A percentile compares a stretch with the other conserved stretches of the same genome.
Conservation (phyloP, 2,329 filamentous ascomycete species). For the Teratosphaeria gauchensis region DNA sequence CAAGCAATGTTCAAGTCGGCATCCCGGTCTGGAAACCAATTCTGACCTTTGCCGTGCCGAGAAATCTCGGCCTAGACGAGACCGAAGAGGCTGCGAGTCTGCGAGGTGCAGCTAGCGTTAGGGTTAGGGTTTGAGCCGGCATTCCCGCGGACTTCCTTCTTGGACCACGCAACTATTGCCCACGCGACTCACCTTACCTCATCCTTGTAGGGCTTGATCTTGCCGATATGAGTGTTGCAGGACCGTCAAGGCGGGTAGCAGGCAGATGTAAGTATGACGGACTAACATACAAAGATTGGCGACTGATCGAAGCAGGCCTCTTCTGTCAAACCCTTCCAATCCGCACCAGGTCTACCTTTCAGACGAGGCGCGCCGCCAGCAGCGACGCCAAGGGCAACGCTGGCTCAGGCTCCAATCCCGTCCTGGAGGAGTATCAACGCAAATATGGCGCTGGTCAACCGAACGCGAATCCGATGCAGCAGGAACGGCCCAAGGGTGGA, state of each 20-base stretch:
- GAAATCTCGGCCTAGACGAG: not conserved
- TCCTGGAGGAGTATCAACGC: slow-evolving; percentile 50
- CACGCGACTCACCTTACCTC: not conserved
- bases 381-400: slow-evolving; percentile 23
- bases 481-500: slow-evolving; percentile 25
- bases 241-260: slow-evolving; percentile 53
- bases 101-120: not conserved
- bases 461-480: not conserved
- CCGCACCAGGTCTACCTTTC: slow-evolving; percentile 5
- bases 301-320: slow-evolving; percentile 11
- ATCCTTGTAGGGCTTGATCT: not conserved
- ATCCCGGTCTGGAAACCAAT: not conserved
- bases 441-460: slow-evolving; percentile 14
- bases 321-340: slow-evolving; percentile 8
- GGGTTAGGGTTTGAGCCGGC: not conserved
- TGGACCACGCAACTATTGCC: not conserved
- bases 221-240: slow-evolving; percentile 51
- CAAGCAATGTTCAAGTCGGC: not conserved
- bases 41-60: not conserved
- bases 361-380: slow-evolving; percentile 8
- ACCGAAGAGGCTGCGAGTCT: not conserved
- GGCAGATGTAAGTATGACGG: slow-evolving; percentile 44
- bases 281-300: slow-evolving; percentile 1
- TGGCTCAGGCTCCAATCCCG: slow-evolving; percentile 35
- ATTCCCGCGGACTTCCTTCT: not conserved